Evolutionary conservation across 2,329 filamentous ascomycete species (phyloP), one percentile per base, ranked within the genome.

Genomic region (Endoconidiophora polonica): DNA sequence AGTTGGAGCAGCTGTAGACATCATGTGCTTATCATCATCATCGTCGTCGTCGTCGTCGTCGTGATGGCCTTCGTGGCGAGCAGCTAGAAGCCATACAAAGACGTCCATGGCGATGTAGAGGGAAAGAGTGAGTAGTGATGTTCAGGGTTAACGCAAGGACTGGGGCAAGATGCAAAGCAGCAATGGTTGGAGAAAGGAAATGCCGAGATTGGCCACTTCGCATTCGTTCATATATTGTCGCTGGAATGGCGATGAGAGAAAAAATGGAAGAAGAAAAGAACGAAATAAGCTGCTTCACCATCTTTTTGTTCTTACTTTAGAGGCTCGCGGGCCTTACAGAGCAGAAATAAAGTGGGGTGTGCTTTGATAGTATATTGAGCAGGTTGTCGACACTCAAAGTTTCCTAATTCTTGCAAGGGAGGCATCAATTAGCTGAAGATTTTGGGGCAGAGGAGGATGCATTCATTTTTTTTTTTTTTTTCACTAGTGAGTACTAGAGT

Each of bases 1-100:
- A 44, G 23, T 38, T 24, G 33, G 18, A 33, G 29, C 29, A 33
- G 29, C 29, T 1, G 29, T 12, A 12, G 29, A 9, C 5, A 12
- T 14, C 24, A 33, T 33, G 10, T 26, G 14, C 3, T 45, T 14
- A 12, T 45, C 42, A 12, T 44, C 43, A 10, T 50, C 52, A 14
- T 50, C 52, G 3, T 40, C 46, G 14, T 40, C 49, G 14, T 40
- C 49, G 14, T 47, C 49, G 3, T 37, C 44, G 22, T 53, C 46
- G 39, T 53, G 44, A 38, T 50, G 48, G 36, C 52, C 52, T 44
- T 53, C 48, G 33, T 53, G 52, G 44, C 52, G 52, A 20, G 44
- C 40, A 23, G 24, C 18, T 38, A 44, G n/a, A 44, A 29, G 18
- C 16, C 36, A 45, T 12, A 40, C 16, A 26, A 37, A 24, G 5